A percentile compares a stretch with the other conserved stretches of the same genome.
Evolutionary conservation across 768 basidiomycete genomes (phyloP).

Genomic region (Lyophyllum decastes): DNA sequence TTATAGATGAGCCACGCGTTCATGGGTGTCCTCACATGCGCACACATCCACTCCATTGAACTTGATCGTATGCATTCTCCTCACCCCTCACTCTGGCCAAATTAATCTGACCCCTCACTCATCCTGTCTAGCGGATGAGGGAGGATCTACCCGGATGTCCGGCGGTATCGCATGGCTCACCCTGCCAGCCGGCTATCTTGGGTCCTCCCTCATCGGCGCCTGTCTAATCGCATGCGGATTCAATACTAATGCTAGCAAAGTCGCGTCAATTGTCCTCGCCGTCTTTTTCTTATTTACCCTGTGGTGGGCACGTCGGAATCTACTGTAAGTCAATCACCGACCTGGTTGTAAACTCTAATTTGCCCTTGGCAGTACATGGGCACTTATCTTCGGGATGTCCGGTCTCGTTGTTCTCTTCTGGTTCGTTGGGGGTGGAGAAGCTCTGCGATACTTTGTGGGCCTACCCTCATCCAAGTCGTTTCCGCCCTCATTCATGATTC

Average conservation of each 20-base stretch:
- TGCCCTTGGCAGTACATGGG: constrained; percentile 62
- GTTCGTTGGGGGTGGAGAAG: constrained; percentile 76
- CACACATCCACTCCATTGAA: constrained; percentile 82
- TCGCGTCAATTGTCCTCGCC: constrained; percentile 78
- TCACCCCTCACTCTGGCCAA: not conserved
- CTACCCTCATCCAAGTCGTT: not conserved
- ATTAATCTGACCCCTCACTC: not conserved
- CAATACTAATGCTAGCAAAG: constrained; percentile 85
- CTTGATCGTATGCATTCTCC: constrained; percentile 69
- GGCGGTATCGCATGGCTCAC: constrained; percentile 84
- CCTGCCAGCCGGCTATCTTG: constrained; percentile 80
- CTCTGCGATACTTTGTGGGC: constrained; percentile 75
- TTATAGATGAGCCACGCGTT: constrained; percentile 85
- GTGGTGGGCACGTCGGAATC: constrained; percentile 83
- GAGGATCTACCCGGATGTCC: constrained; percentile 84
- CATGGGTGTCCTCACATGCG: constrained; percentile 79
- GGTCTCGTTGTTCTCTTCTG: constrained; percentile 81
- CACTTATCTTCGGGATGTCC: constrained; percentile 75
- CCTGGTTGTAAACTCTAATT: not conserved
- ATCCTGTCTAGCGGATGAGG: constrained; percentile 70
- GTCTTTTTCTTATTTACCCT: constrained; percentile 86
- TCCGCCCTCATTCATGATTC: not conserved
- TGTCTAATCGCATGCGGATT: constrained; percentile 87
- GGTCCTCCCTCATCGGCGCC: constrained; percentile 85
- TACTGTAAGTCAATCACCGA: constrained; percentile 51